A percentile compares a stretch with the other conserved stretches of the same genome.
phyloP scores from a whole-genome alignment of 768 basidiomycete genomes.

The Calocybe gangraenosa region DNA sequence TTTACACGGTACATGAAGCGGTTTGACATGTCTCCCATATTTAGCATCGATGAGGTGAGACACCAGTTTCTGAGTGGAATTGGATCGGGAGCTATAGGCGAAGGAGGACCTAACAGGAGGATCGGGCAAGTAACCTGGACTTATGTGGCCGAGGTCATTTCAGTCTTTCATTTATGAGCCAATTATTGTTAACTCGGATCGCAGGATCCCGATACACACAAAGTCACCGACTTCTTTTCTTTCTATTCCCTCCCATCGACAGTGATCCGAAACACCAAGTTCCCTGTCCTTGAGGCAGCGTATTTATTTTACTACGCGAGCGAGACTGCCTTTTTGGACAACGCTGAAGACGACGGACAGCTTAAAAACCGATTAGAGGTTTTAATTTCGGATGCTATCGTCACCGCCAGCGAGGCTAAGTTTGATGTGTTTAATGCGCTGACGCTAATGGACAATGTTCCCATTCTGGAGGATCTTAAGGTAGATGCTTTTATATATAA shows the following conservation, averaged over 20 bases:
- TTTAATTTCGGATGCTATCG: conserved; percentile 76
- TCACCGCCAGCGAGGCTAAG: conserved; percentile 75
- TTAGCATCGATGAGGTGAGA: conserved; percentile 70
- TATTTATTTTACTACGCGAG: conserved; percentile 97
- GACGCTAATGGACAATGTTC: conserved; percentile 90
- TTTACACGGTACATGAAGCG: conserved; percentile 77
- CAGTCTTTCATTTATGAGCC: neutral
- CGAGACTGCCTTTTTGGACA: conserved; percentile 61
- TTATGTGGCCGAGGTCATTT: conserved; percentile 87
- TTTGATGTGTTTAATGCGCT: conserved; percentile 98
- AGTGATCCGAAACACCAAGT: conserved; percentile 72
- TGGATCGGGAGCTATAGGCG: conserved; percentile 53
- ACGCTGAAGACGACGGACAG: conserved; percentile 53
- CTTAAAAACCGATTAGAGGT: conserved; percentile 67
- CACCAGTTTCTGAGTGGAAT: conserved; percentile 89
- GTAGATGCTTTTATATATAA: conserved; percentile 33
- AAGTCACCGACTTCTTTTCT: conserved; percentile 93
- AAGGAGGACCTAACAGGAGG: conserved; percentile 49
- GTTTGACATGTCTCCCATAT: conserved; percentile 78
- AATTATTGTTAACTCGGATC: neutral
- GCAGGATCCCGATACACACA: conserved; percentile 76
- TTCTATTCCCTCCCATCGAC: conserved; percentile 97
- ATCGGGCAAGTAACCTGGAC: conserved; percentile 90
- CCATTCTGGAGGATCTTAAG: conserved; percentile 80
- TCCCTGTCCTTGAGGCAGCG: conserved; percentile 80